Evolutionary conservation across 2,329 filamentous ascomycete genomes (phyloP), one percentile per base, ranked within the genome.

Genomic region (Magnaporthiopsis rhizophila): DNA sequence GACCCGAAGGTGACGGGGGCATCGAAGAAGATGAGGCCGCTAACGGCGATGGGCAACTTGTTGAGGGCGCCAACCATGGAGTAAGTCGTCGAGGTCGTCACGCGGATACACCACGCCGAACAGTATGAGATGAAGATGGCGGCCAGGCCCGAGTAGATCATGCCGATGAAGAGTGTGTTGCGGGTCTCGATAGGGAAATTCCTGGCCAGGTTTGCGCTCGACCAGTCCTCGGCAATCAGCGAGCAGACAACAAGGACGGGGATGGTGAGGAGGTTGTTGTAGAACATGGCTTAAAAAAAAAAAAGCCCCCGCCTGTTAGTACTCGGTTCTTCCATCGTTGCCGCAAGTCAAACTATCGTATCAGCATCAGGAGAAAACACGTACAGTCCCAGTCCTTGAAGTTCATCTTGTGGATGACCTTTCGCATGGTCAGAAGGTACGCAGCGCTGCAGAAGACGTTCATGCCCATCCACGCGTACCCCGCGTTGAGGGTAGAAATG

Each of bases 91-190:
- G 93, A 97, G 0, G 93, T 96, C 9, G 95, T 98, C 68, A 97
- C 91, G 69, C 95, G 93, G 68, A 99, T 96, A 75, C 95, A 98
- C 95, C 95, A 99, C 53, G 95, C 95, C 21, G 94, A 97, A 74
- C 92, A 96, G 84, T 99, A 99, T n/a, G 94, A 98, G 77, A 99
- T 99, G 80, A 97, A 97, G 73, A 98, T 93, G 62, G 93, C 91
- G 50, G 88, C 93, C 64, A 97, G 83, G 66, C 95, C 95, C 6
- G 95, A 97, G 78, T 98, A 90, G 72, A 98, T 80, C 91, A 98
- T 97, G 73, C 93, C 91, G 66, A 90, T 79, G 69, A 96, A 84
- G 70, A 97, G 87, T 70, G 82, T 85, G 77, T 91, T 95, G 71
- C 93, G 90, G 45, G 86, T 81, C 68, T 89, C 89, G n/a, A 80